Evolutionary conservation across 176 grass and related monocot genomes (phyloP).

Genomic region (Oryza officinalis): DNA sequence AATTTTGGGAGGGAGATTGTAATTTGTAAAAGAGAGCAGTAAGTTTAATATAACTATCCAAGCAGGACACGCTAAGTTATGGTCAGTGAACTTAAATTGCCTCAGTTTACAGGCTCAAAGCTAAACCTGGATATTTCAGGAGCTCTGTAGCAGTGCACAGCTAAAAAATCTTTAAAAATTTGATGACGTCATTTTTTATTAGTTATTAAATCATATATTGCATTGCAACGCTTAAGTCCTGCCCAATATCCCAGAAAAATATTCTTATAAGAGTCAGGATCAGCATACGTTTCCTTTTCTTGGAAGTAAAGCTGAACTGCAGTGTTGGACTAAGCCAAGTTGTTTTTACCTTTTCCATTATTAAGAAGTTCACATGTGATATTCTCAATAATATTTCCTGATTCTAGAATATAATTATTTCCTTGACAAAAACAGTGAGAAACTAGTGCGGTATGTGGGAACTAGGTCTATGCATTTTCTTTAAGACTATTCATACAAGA

Average conservation of each 20-base stretch:
- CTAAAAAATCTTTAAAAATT: background rate
- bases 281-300: background rate
- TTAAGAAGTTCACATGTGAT: background rate
- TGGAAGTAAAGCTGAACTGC: background rate
- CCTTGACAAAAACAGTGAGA: background rate
- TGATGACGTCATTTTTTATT: background rate
- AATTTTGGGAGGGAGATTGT: background rate
- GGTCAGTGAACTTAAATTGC: background rate
- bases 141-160: background rate
- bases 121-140: constrained; percentile 1
- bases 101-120: background rate
- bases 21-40: background rate
- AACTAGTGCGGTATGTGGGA: background rate
- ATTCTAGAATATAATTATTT: constrained; percentile 12
- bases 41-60: background rate
- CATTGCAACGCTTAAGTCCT: background rate
- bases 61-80: background rate
- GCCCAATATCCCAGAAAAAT: background rate
- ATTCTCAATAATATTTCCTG: background rate
- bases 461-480: constrained; percentile 5
- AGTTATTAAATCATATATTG: background rate
- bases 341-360: background rate
- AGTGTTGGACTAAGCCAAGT: background rate
- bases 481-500: background rate
- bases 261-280: background rate